Base-by-base conservation (phyloP, 2,329 filamentous ascomycete species). In the Hypoxylon sp. region DNA sequence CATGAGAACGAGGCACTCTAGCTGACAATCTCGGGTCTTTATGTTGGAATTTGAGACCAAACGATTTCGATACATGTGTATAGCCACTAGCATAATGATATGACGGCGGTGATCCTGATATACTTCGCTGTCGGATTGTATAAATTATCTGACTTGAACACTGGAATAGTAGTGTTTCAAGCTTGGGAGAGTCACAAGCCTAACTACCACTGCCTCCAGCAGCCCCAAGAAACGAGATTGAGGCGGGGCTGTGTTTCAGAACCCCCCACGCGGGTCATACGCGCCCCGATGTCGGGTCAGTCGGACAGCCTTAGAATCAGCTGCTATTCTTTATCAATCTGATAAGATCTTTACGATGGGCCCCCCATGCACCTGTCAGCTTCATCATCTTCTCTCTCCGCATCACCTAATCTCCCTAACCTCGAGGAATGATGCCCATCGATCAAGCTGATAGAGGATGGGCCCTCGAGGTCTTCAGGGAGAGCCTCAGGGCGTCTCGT, bases 281-380 rank as follows among this genome's bases (percentile, higher is more conserved):
- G 50, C 49, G 50, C 49, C 59, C 52, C 52, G 48, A 68, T 61
- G 54, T 58, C 40, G 51, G 42, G 30, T 45, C 22, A 38, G 26
- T 51, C 16, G 24, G 28, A 16, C 56, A 56, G 24, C 32, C 45
- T 49, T 40, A 24, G 36, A 30, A 28, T 38, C 24, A 68, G 54
- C 46, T 63, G 45, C 11, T 28, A 14, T 18, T 45, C n/a, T 49
- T 68, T 72, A 72, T 74, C 70, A 70, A 73, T 73, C 71, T 71
- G 71, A 74, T 74, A 72, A 73, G 70, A 74, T 73, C 67, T 69
- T 64, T 24, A 38, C 38, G 9, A 50, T 33, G 14, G 38, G 24
- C 3, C 18, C 16, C 30, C 44, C n/a, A n/a, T n/a, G n/a, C n/a
- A n/a, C 66, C 51, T 52, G 53, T 56, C 48, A 9, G 12, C 16